Conservation (phyloP, 2,329 filamentous ascomycete species). For the Diplodia mutila region DNA sequence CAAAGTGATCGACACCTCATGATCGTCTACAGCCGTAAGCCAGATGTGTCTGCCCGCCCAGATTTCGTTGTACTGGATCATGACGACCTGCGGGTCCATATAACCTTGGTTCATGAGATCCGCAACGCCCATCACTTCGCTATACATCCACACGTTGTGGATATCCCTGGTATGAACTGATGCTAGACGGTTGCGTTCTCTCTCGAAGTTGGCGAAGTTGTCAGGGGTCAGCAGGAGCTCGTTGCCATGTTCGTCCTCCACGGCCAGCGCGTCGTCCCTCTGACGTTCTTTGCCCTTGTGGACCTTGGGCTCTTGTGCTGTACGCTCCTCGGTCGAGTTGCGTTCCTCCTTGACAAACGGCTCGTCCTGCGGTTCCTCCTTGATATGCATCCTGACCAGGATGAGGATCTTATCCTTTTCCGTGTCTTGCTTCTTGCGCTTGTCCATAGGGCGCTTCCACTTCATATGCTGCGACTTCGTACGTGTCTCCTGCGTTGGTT, state of each 20-base stretch:
- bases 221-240: accelerated
- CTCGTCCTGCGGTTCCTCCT: too few species aligned
- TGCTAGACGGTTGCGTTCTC: neutral
- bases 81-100: neutral
- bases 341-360: too few species aligned
- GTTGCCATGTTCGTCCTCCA: neutral
- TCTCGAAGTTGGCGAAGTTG: neutral
- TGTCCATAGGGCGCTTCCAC: too few species aligned
- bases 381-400: too few species aligned
- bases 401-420: too few species aligned
- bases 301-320: neutral
- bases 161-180: neutral
- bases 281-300: neutral
- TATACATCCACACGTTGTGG: neutral
- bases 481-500: too few species aligned
- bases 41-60: neutral
- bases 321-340: neutral
- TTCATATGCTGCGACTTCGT: too few species aligned
- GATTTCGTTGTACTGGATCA: neutral
- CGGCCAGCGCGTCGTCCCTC: neutral
- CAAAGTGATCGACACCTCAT: neutral
- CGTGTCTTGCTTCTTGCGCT: too few species aligned
- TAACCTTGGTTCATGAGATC: neutral
- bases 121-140: neutral
- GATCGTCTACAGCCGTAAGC: neutral